These are phyloP conservation scores for Pseudogymnoascus sp. DNA, from an alignment of 2,329 filamentous ascomycete species.

Conservation along the genomic window DNA sequence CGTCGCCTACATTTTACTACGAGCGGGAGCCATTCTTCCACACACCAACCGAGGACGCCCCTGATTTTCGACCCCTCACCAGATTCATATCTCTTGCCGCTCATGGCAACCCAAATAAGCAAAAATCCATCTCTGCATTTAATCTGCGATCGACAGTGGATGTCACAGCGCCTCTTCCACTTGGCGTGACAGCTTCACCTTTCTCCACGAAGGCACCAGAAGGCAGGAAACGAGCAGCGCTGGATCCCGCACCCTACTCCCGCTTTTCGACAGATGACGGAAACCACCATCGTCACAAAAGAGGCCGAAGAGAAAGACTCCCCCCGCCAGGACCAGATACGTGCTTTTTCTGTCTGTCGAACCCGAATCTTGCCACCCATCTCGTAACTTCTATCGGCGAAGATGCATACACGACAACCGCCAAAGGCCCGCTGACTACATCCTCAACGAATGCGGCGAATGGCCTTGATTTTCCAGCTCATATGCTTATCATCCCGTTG, in stretches of 20 bases:
- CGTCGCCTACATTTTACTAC: slow-evolving; percentile 57
- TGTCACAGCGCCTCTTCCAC: slow-evolving; percentile 51
- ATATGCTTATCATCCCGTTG: slow-evolving; percentile 86
- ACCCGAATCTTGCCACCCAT: slow-evolving; percentile 73
- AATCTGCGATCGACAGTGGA: slow-evolving; percentile 58
- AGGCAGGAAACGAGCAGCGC: slow-evolving; percentile 46
- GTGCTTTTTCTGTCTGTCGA: slow-evolving; percentile 95
- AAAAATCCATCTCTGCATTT: slow-evolving; percentile 76
- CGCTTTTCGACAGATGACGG: slow-evolving; percentile 46
- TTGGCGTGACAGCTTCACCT: slow-evolving; percentile 69
- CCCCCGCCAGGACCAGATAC: slow-evolving; percentile 64
- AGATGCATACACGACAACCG: slow-evolving; percentile 80
- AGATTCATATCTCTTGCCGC: slow-evolving; percentile 85
- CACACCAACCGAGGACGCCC: slow-evolving; percentile 40
- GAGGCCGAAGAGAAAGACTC: slow-evolving; percentile 37
- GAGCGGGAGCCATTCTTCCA: slow-evolving; percentile 93
- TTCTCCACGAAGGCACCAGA: slow-evolving; percentile 43
- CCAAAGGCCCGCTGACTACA: slow-evolving; percentile 80
- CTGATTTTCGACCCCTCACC: slow-evolving; percentile 57
- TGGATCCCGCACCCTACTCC: slow-evolving; percentile 41
- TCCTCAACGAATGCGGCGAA: slow-evolving; percentile 55
- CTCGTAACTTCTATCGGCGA: slow-evolving; percentile 85
- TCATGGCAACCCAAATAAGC: slow-evolving; percentile 66
- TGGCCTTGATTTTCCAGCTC: slow-evolving; percentile 67
- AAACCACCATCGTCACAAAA: slow-evolving; percentile 38